phyloP scores from a whole-genome alignment of 176 grass and related monocot genomes.

The Areca catechu region DNA sequence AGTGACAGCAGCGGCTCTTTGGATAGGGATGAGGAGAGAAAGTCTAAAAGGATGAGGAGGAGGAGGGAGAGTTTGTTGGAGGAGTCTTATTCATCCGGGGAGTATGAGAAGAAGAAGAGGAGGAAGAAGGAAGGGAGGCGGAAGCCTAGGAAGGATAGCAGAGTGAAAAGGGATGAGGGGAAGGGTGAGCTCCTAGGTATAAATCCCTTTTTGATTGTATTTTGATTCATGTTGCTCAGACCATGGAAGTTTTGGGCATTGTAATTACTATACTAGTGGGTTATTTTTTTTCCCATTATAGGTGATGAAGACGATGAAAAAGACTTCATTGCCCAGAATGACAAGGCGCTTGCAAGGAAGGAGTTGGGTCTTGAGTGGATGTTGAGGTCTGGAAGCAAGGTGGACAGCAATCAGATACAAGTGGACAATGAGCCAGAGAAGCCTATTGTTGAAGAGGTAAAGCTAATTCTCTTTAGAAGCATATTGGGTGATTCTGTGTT shows the following conservation, averaged over 20 bases:
- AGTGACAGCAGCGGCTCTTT: constrained; percentile 16
- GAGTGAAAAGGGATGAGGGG: constrained; percentile 7
- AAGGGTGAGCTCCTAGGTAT: constrained; percentile 11
- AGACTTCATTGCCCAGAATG: constrained; percentile 18
- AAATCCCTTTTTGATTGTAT: not conserved
- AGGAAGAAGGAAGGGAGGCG: not conserved
- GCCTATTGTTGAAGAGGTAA: constrained; percentile 51
- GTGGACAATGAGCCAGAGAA: constrained; percentile 23
- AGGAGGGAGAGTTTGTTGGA: not conserved
- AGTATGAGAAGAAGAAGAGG: not conserved
- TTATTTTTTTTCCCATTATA: constrained; percentile 25
- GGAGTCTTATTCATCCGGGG: constrained; percentile 12
- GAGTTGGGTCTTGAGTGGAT: constrained; percentile 97
- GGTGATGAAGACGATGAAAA: constrained; percentile 17
- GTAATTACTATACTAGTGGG: not conserved
- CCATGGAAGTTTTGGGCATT: not conserved
- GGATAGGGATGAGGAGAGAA: constrained; percentile 19
- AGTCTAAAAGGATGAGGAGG: constrained; percentile 26
- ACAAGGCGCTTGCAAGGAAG: constrained; percentile 54
- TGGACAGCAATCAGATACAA: constrained; percentile 18
- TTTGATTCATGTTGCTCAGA: too few relatives aligned
- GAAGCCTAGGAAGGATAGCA: not conserved
- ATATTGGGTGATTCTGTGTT: not conserved
- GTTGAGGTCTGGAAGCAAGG: constrained; percentile 52
- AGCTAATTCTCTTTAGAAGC: not conserved